Percentiles rank a stretch among this genome's conserved stretches.
These are phyloP conservation scores for Yarrowia sp. DNA, from an alignment of 805 yeast species.

Conservation along the genomic window DNA sequence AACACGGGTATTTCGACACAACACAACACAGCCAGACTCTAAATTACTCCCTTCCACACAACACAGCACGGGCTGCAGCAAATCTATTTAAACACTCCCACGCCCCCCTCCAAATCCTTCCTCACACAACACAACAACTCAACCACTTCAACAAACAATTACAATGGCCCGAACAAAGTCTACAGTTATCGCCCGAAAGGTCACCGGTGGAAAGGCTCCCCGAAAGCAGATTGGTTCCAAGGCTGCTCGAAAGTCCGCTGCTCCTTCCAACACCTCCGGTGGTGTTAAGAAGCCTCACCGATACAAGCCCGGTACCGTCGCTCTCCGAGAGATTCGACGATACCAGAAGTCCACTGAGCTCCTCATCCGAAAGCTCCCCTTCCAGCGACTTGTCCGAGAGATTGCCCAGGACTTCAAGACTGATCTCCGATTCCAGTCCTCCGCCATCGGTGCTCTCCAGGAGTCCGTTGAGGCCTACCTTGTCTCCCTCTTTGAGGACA, in stretches of 20 bases:
- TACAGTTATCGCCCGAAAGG: slow-evolving; percentile 75
- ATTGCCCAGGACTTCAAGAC: slow-evolving; percentile 87
- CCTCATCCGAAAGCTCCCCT: slow-evolving; percentile 85
- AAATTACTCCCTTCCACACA: slow-evolving; percentile 18
- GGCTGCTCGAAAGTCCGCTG: slow-evolving; percentile 84
- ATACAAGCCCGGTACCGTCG: slow-evolving; percentile 95
- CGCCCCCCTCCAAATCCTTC: slow-evolving; percentile 89
- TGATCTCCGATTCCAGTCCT: slow-evolving; percentile 86
- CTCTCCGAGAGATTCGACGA: slow-evolving; percentile 90
- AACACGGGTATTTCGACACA: slow-evolving; percentile 32
- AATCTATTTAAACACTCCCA: slow-evolving; percentile 71
- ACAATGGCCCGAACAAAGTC: slow-evolving; percentile 87
- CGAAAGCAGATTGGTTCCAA: slow-evolving; percentile 90
- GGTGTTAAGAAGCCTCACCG: slow-evolving; percentile 94
- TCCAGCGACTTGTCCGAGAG: slow-evolving; percentile 91
- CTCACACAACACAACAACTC: slow-evolving; percentile 38
- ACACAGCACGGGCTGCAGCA: slow-evolving; percentile 43
- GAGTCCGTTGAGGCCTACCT: slow-evolving; percentile 90
- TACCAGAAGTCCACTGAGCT: slow-evolving; percentile 90
- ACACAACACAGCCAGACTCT: slow-evolving; percentile 24
- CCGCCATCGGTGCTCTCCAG: slow-evolving; percentile 89
- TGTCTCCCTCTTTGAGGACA: slow-evolving; percentile 85
- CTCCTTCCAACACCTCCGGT: slow-evolving; percentile 78
- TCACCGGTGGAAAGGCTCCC: slow-evolving; percentile 93
- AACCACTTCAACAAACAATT: slow-evolving; percentile 31